Conservation (phyloP, 495 filamentous ascomycete genomes). For the Lophiostoma macrostomum region DNA sequence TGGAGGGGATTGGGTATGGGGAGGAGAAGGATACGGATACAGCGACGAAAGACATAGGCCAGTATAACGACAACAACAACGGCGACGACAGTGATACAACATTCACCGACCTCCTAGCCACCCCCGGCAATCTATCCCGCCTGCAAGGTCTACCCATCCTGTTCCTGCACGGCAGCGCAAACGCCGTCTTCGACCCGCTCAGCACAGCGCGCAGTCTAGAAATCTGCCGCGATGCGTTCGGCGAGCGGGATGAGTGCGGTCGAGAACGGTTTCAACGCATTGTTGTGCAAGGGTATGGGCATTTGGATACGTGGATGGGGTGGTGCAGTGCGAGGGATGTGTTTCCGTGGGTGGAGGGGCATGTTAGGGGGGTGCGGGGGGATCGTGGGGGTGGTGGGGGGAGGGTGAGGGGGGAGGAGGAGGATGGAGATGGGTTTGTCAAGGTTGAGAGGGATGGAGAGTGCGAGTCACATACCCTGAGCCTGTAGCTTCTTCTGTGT, state of each 20-base stretch:
- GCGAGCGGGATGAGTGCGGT: no score
- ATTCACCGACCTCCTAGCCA: conserved; percentile 44
- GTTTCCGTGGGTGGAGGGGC: conserved; percentile 56
- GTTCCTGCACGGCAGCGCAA: conserved; percentile 57
- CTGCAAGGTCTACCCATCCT: conserved; percentile 56
- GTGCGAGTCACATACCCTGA: no score
- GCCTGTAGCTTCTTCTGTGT: no score
- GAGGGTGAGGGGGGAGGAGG: neutral
- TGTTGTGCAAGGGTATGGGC: conserved; percentile 62
- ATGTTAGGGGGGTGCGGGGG: conserved; percentile 26
- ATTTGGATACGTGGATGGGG: conserved; percentile 67
- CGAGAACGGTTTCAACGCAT: conserved; percentile 53
- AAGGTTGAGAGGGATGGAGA: no score
- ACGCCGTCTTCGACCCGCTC: conserved; percentile 58
- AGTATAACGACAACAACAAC: no score
- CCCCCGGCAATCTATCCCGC: conserved; percentile 46
- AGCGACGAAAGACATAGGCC: no score
- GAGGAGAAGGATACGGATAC: no score
- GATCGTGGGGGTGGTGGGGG: neutral
- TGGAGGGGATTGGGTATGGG: no score
- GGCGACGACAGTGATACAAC: no score
- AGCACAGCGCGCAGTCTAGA: conserved; percentile 58
- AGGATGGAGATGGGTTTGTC: neutral
- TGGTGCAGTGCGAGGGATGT: conserved; percentile 59
- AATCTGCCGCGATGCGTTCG: conserved; percentile 54